Evolutionary conservation across 164 flowering plant species (phyloP).

Genomic region (Vitis rotundifolia): DNA sequence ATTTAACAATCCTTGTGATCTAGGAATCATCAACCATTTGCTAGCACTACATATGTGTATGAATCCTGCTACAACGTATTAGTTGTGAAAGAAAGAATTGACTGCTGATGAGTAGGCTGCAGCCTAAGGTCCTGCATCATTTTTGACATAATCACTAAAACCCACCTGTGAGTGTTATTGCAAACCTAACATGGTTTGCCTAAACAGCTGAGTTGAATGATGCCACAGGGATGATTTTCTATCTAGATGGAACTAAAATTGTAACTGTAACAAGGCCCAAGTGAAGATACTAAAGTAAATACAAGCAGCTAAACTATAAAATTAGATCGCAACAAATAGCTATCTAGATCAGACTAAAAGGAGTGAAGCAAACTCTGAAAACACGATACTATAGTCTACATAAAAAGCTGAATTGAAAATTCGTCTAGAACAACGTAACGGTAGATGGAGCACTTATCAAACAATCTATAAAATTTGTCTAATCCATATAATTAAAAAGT

Average conservation of each 20-base stretch:
- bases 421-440: not conserved
- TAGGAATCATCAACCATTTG: too few species aligned
- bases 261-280: not conserved
- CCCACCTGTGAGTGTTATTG: too few species aligned
- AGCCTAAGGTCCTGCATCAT: too few species aligned
- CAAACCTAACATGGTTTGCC: too few species aligned
- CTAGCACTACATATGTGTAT: too few species aligned
- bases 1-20: too few species aligned
- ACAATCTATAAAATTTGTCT: slow-evolving; percentile 14
- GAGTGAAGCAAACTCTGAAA: slow-evolving; percentile 4
- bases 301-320: not conserved
- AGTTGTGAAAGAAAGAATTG: too few species aligned
- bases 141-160: too few species aligned
- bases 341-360: slow-evolving; percentile 16
- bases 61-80: too few species aligned
- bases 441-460: slow-evolving; percentile 13
- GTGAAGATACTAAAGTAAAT: not conserved
- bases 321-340: slow-evolving; percentile 6
- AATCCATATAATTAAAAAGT: slow-evolving; percentile 15
- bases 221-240: not conserved
- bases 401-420: not conserved
- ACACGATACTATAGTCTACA: slow-evolving; percentile 19
- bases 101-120: too few species aligned
- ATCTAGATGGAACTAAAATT: not conserved
- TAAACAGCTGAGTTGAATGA: too few species aligned